These are phyloP conservation scores for carrot (Daucus carota) DNA, from an alignment of 129 eudicot species.

Conservation along the genomic window DH1_v3.0 NC_030387.2:12358001-12358500, in stretches of 20 bases:
- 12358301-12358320: constrained; percentile 47
- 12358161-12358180: constrained; percentile 81
- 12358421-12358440: constrained; percentile 21
- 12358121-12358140: constrained; percentile 94
- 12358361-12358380: constrained; percentile 94
- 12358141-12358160: constrained; percentile 86
- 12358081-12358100: constrained; percentile 77
- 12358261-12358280: constrained; percentile 73
- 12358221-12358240: constrained; percentile 55
- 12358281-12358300: constrained; percentile 80
- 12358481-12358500: not conserved
- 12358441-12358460: not conserved
- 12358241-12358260: constrained; percentile 40
- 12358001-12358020: constrained; percentile 42
- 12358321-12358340: constrained; percentile 98
- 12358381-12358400: constrained; percentile 76
- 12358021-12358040: constrained; percentile 37
- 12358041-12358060: constrained; percentile 54
- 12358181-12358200: constrained; percentile 79
- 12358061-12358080: constrained; percentile 42
- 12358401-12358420: constrained; percentile 99
- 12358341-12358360: constrained; percentile 97
- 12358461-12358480: not conserved
- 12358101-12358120: constrained; percentile 86
- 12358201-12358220: constrained; percentile 77